A percentile compares a stretch with the other conserved stretches of the same genome.
Conservation (phyloP, 1,284 basidiomycete species). For the Vanrija pseudolonga region DNA sequence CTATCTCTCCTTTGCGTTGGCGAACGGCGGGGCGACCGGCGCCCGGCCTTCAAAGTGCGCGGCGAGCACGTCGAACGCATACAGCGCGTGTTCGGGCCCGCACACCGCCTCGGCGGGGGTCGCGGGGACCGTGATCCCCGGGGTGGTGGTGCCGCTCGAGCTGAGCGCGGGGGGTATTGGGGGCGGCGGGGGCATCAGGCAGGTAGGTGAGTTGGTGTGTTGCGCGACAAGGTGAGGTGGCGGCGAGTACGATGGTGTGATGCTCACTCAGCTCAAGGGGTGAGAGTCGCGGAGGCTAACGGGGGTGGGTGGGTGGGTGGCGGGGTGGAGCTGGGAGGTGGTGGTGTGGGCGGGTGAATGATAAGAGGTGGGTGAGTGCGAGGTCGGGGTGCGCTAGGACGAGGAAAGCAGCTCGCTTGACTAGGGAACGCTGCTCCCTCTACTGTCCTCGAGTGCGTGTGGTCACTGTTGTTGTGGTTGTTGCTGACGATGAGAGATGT, state of each 20-base stretch:
- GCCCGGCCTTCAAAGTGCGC: conserved; percentile 36
- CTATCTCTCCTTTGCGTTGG: conserved; percentile 30
- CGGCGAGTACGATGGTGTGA: no score
- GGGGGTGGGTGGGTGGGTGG: no score
- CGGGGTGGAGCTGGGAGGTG: no score
- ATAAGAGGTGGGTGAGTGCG: no score
- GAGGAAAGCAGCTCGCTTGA: neutral
- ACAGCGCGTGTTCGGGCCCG: conserved; percentile 49
- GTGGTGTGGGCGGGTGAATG: no score
- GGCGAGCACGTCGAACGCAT: conserved; percentile 54
- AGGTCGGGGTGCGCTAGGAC: no score
- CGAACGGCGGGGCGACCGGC: conserved; percentile 20
- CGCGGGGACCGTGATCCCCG: conserved; percentile 11
- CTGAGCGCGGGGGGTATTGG: conserved; percentile 7
- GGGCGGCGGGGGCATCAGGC: neutral
- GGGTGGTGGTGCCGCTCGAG: conserved; percentile 7
- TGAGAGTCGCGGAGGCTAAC: no score
- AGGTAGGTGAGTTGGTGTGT: no score
- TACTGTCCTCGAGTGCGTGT: neutral
- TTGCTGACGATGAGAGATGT: no score
- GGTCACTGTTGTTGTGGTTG: neutral
- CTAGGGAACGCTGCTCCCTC: neutral
- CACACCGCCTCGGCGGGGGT: conserved; percentile 22
- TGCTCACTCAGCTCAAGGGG: no score
- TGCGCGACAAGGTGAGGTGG: no score